Evolutionary conservation across 345 rosid genomes (phyloP).

Genomic region (Boechera stricta): DNA sequence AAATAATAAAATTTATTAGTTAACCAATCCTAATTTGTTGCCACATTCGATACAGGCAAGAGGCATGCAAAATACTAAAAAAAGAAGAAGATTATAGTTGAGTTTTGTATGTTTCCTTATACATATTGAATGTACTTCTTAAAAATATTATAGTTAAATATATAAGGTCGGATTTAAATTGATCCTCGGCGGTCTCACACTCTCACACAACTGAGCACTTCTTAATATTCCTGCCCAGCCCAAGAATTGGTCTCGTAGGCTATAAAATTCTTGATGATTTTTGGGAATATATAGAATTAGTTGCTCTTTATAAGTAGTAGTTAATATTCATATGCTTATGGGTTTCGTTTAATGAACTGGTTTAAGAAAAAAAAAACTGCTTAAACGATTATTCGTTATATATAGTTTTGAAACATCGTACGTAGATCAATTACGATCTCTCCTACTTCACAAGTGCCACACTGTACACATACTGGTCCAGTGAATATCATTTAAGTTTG

Average conservation of each 20-base stretch:
- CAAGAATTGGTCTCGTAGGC: conserved; percentile 13
- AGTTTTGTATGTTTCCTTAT: background rate
- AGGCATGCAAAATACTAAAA: background rate
- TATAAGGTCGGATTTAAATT: conserved; percentile 2
- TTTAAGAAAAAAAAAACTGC: too few species aligned
- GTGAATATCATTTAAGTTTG: background rate
- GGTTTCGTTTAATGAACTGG: background rate
- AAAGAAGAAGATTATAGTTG: background rate
- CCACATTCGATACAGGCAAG: conserved; percentile 13
- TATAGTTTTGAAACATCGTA: background rate
- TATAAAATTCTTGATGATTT: background rate
- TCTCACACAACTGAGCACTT: conserved; percentile 11
- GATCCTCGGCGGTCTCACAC: background rate
- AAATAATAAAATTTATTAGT: background rate
- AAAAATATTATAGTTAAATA: background rate
- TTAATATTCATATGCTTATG: background rate
- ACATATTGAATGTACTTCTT: background rate
- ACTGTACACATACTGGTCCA: background rate
- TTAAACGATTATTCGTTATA: background rate
- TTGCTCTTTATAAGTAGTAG: background rate
- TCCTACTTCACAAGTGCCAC: background rate
- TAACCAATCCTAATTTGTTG: conserved; percentile 7
- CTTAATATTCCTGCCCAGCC: background rate
- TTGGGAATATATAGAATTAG: background rate
- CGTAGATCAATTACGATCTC: too few species aligned